Percentiles rank a stretch among this genome's conserved stretches.
phyloP scores from a whole-genome alignment of 768 basidiomycete species.

The Xerocomus potaroensis region DNA sequence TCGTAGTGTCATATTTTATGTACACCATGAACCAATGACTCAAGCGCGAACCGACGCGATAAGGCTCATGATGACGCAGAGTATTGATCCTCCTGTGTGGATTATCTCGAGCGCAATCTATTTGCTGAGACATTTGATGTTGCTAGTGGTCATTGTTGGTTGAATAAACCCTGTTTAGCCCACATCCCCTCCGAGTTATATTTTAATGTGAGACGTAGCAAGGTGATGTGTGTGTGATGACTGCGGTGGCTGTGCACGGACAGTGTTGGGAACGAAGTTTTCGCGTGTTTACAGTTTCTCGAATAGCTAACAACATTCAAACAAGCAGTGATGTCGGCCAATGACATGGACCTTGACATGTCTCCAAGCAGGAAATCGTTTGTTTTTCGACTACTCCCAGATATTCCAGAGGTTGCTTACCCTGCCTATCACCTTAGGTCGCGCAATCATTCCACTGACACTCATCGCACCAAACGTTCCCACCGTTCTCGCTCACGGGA shows the following conservation, averaged over 20 bases:
- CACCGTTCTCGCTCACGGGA: slow-evolving; percentile 71
- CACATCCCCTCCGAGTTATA: too few species aligned
- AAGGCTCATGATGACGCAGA: too few species aligned
- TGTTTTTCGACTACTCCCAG: slow-evolving; percentile 25
- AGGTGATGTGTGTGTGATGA: too few species aligned
- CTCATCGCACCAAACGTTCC: slow-evolving; percentile 65
- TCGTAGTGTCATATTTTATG: too few species aligned
- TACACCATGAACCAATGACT: too few species aligned
- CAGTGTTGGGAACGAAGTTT: slow-evolving; percentile 28
- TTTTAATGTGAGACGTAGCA: too few species aligned
- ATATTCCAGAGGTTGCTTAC: slow-evolving; percentile 1
- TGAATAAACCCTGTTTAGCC: too few species aligned
- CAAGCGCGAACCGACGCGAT: too few species aligned
- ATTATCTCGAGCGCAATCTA: too few species aligned
- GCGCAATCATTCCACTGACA: slow-evolving; percentile 74
- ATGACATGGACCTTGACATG: slow-evolving; percentile 60
- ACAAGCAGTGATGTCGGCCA: slow-evolving; percentile 39
- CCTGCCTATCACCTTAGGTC: slow-evolving; percentile 38
- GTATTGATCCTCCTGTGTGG: too few species aligned
- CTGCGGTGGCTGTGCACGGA: slow-evolving; percentile 22
- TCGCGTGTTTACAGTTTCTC: slow-evolving; percentile 29
- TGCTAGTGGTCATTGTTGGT: too few species aligned
- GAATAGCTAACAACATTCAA: slow-evolving; percentile 9
- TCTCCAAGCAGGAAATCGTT: slow-evolving; percentile 61
- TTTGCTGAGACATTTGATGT: too few species aligned